Conservation (phyloP, 768 basidiomycete genomes). For the Panaeolus papilionaceus region DNA sequence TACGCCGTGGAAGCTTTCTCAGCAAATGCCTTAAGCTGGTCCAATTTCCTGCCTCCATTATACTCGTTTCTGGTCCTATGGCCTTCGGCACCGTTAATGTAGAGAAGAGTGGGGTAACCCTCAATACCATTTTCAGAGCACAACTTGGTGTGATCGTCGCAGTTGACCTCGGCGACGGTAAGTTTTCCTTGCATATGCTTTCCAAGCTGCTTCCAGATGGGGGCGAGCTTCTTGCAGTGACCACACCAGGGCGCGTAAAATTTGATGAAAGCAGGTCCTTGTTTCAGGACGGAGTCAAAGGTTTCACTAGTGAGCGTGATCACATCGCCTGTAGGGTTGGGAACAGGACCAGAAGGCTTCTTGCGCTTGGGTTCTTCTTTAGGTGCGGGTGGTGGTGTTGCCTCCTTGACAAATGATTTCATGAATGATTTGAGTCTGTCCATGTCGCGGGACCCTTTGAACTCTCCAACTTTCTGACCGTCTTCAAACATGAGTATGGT, state of each 20-base stretch:
- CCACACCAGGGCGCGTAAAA: slow-evolving; percentile 98
- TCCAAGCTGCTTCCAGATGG: slow-evolving; percentile 80
- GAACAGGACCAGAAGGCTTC: slow-evolving; percentile 27
- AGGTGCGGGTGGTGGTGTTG: slow-evolving; percentile 21
- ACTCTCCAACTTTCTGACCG: slow-evolving; percentile 66
- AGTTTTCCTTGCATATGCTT: slow-evolving; percentile 70
- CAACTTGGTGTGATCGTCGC: slow-evolving; percentile 72
- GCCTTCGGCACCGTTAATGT: slow-evolving; percentile 60
- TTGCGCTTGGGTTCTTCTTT: slow-evolving; percentile 12
- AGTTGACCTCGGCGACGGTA: slow-evolving; percentile 87
- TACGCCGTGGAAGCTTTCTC: slow-evolving; percentile 78
- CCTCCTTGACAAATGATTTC: slow-evolving; percentile 40
- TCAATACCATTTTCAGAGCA: slow-evolving; percentile 72
- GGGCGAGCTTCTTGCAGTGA: slow-evolving; percentile 95
- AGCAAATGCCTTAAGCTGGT: slow-evolving; percentile 74
- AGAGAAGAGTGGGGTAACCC: slow-evolving; percentile 86
- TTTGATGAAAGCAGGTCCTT: slow-evolving; percentile 56
- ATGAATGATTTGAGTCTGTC: slow-evolving; percentile 64
- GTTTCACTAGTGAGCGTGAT: slow-evolving; percentile 39
- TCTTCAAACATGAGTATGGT: slow-evolving; percentile 75
- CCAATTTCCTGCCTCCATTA: slow-evolving; percentile 71
- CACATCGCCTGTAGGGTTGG: slow-evolving; percentile 46
- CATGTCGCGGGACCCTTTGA: slow-evolving; percentile 57
- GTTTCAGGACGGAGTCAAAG: slow-evolving; percentile 44
- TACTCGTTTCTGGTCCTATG: slow-evolving; percentile 75